phyloP scores from a whole-genome alignment of 2,329 filamentous ascomycete species.

The Botrytis elliptica region DNA sequence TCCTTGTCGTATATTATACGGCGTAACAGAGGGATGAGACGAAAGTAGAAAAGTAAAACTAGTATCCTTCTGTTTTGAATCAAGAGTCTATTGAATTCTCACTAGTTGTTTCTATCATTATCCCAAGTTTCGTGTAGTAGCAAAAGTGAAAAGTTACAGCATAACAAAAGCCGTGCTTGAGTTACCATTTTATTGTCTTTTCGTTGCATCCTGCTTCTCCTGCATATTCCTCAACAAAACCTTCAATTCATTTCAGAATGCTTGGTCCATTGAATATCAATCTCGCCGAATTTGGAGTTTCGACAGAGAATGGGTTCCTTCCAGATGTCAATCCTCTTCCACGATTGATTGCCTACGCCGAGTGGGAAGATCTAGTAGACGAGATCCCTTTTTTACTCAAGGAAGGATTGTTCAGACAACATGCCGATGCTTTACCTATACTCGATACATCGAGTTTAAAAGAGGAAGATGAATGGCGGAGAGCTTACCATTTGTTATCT shows the following conservation, averaged over 20 bases:
- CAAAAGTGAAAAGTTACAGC: not conserved
- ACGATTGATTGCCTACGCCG: conserved; percentile 69
- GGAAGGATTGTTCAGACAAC: conserved; percentile 59
- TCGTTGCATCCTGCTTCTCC: not conserved
- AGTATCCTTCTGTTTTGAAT: not conserved
- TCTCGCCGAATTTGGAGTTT: conserved; percentile 33
- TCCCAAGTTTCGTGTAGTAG: not conserved
- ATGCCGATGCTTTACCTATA: conserved; percentile 65
- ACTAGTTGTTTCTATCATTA: not conserved
- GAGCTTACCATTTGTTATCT: conserved; percentile 75
- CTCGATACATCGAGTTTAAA: conserved; percentile 64
- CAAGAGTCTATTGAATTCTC: not conserved
- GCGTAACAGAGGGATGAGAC: not conserved
- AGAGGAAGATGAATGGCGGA: conserved; percentile 71
- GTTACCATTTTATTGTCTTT: not conserved
- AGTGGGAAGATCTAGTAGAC: conserved; percentile 72
- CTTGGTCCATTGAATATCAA: conserved; percentile 32
- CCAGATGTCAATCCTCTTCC: conserved; percentile 66
- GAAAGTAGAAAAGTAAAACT: not conserved
- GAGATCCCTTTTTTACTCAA: conserved; percentile 68
- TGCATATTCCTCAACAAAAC: not conserved
- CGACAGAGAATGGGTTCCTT: conserved; percentile 61
- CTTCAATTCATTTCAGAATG: conserved; percentile 26
- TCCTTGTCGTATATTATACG: not conserved
- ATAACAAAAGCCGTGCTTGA: not conserved